Evolutionary conservation across 2,329 filamentous ascomycete species (phyloP).

Genomic region (Cylindrodendrum hubeiense): DNA sequence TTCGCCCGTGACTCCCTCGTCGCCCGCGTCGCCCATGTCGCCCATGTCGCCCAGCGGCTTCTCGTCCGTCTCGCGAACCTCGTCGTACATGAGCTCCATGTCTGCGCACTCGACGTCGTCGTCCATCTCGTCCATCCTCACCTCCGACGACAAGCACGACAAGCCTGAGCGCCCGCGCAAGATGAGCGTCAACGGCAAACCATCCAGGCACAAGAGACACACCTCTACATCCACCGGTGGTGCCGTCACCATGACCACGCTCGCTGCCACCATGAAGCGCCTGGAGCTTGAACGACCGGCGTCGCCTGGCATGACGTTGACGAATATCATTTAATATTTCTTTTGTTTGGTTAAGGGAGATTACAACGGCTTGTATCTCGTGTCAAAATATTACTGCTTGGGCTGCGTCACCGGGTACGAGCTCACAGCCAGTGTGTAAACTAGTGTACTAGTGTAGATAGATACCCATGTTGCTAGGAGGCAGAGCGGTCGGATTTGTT

Average conservation of each 20-base stretch:
- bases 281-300: conserved; percentile 45
- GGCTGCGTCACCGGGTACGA: no score
- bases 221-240: conserved; percentile 34
- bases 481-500: no score
- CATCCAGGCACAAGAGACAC: conserved; percentile 37
- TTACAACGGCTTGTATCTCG: not conserved
- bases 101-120: conserved; percentile 39
- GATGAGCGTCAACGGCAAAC: conserved; percentile 46
- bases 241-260: conserved; percentile 17
- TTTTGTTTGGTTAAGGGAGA: not conserved
- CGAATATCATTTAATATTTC: conserved; percentile 40
- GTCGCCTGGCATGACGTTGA: conserved; percentile 44
- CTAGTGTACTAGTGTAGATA: no score
- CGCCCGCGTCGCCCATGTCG: conserved; percentile 19
- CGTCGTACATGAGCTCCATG: conserved; percentile 41
- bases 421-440: no score
- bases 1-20: no score
- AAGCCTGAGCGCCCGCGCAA: conserved; percentile 44
- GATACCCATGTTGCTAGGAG: no score
- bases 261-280: conserved; percentile 42
- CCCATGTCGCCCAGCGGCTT: conserved; percentile 30
- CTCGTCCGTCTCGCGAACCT: conserved; percentile 44
- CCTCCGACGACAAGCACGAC: conserved; percentile 39
- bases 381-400: no score
- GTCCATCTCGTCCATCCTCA: conserved; percentile 38